Evolutionary conservation across 805 yeast genomes (phyloP), one percentile per base, ranked within the genome.

Genomic region (Ogataea pini): DNA sequence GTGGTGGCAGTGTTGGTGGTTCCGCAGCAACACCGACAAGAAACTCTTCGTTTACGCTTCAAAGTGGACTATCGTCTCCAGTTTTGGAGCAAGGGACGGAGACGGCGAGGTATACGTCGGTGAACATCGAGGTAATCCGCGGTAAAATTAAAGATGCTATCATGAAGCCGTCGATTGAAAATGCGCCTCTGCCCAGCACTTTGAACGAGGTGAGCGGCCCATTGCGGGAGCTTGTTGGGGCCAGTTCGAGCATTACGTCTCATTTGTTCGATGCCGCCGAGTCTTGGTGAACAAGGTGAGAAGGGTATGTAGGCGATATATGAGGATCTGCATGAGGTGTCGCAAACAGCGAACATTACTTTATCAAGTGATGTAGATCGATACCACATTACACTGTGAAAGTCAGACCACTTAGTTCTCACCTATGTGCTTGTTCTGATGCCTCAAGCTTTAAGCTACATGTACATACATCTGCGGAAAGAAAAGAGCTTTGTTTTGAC

Each of bases 91-190:
- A 14, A 9, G 16, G 42, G 13, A 44, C 55, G 7, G 59, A 57
- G 8, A 59, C 62, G 3, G 51, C 52, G 19, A 49, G 44, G 36
- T 59, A 55, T 38, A 44, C 57, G 4, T 47, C 60, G 18, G 56
- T 56, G 17, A 34, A 58, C 10, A 19, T 48, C 19, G 59, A 52
- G 12, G 20, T 54, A 7, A 51, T 59, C 8, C 12, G 38, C 18
- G 19, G 14, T 14, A 49, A 31, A 9, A 19, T 59, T 8, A 44
- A 32, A 39, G 56, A 56, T 8, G 39, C 49, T 12, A 42, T 44
- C 14, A 51, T 42, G 8, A 44, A 31, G 14, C 63, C 63, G 3
- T 19, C 44, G 9, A 43, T 59, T 14, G 44, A 36, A 2, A 20
- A n/a, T 8, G 56, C 59, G 3, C 61, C 62, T 3, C 37, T 52